Percentiles rank a stretch among this genome's conserved stretches.
Evolutionary conservation across 2,329 filamentous ascomycete species (phyloP).

Genomic region (Colletotrichum kahawae): DNA sequence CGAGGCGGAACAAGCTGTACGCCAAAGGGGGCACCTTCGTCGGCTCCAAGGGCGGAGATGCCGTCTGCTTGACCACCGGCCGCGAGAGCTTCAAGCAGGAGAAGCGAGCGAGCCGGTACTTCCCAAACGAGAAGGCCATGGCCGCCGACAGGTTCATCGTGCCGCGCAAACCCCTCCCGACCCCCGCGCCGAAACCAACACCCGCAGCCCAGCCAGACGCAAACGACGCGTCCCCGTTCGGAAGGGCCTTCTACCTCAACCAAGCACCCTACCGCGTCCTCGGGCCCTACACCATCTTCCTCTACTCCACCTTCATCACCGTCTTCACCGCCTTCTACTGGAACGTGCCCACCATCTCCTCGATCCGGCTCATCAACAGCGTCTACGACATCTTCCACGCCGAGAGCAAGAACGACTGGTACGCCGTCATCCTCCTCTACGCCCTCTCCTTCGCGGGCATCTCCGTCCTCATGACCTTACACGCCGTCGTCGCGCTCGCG

Average conservation of each 20-base stretch:
- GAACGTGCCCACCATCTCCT: conserved; percentile 52
- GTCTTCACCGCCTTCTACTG: conserved; percentile 55
- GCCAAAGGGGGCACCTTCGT: conserved; percentile 52
- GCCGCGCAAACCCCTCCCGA: neutral
- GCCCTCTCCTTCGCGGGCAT: conserved; percentile 43
- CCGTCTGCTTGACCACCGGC: conserved; percentile 43
- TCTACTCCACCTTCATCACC: conserved; percentile 52
- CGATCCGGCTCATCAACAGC: conserved; percentile 49
- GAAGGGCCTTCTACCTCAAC: conserved; percentile 58
- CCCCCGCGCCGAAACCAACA: neutral
- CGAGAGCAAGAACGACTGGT: conserved; percentile 25
- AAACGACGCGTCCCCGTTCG: conserved; percentile 49
- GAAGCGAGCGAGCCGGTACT: conserved; percentile 7
- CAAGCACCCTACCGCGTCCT: conserved; percentile 56
- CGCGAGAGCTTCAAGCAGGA: conserved; percentile 9
- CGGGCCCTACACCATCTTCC: conserved; percentile 50
- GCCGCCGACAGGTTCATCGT: neutral
- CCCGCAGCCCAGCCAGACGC: neutral
- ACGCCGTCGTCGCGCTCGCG: conserved; percentile 46
- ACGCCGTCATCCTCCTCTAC: conserved; percentile 43
- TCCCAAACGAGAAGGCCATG: neutral
- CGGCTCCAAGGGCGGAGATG: conserved; percentile 56
- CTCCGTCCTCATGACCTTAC: conserved; percentile 44
- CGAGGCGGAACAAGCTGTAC: conserved; percentile 49
- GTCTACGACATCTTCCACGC: conserved; percentile 29